These are phyloP conservation scores for Breynia disticha DNA, from an alignment of 441 rosid species.

Conservation along the genomic window DNA sequence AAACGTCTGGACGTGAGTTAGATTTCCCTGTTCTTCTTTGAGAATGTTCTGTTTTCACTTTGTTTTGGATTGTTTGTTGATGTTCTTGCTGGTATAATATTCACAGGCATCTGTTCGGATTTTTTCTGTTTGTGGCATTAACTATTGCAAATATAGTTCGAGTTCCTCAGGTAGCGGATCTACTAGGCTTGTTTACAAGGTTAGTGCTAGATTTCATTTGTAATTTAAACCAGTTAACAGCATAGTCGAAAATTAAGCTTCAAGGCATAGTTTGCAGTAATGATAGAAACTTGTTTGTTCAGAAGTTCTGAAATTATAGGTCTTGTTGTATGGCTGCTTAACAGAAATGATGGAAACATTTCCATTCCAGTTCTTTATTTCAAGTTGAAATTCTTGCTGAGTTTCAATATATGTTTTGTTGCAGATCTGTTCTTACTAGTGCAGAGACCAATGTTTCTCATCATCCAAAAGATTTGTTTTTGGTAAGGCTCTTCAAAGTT, in stretches of 20 bases:
- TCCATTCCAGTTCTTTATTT: background rate
- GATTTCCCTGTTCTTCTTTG: too few relatives aligned
- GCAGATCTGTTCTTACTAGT: constrained; percentile 32
- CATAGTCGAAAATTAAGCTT: too few relatives aligned
- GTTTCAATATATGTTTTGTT: constrained; percentile 3
- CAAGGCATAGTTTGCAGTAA: too few relatives aligned
- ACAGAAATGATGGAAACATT: too few relatives aligned
- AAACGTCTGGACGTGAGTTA: constrained; percentile 83
- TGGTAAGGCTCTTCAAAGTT: constrained; percentile 18
- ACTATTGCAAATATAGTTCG: constrained; percentile 49
- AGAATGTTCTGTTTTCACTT: background rate
- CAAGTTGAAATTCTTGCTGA: background rate
- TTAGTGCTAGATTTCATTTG: constrained; percentile 9
- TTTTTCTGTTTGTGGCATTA: constrained; percentile 60
- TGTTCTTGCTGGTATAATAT: background rate
- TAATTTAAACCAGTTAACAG: too few relatives aligned
- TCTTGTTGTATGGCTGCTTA: too few relatives aligned
- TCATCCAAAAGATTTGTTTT: constrained; percentile 21
- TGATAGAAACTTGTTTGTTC: too few relatives aligned
- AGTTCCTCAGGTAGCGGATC: constrained; percentile 50
- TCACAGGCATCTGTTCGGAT: constrained; percentile 74
- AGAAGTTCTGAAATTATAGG: too few relatives aligned
- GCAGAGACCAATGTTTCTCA: constrained; percentile 25
- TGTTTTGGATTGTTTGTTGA: background rate
- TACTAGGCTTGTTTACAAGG: constrained; percentile 39